phyloP scores from a whole-genome alignment of 1,284 basidiomycete genomes.

The Tylopilus orsonianus region DNA sequence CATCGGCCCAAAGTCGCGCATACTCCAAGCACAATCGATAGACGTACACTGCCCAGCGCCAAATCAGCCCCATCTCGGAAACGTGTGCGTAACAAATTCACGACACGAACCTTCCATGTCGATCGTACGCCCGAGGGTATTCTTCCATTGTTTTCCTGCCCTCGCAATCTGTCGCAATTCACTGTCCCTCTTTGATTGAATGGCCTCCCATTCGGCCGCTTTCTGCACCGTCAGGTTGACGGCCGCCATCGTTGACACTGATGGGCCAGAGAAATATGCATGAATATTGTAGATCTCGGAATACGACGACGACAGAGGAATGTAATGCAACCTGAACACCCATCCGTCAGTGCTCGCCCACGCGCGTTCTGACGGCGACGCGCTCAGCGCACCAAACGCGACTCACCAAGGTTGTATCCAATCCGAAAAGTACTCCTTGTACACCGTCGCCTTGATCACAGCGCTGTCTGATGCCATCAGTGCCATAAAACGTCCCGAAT shows the following conservation, averaged over 20 bases:
- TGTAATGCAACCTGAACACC: slow-evolving; percentile 82
- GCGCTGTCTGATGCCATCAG: slow-evolving; percentile 87
- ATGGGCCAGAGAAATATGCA: slow-evolving; percentile 85
- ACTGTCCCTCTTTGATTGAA: slow-evolving; percentile 66
- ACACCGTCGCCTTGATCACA: slow-evolving; percentile 86
- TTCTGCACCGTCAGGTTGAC: slow-evolving; percentile 40
- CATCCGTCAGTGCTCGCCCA: slow-evolving; percentile 5
- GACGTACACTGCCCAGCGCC: slow-evolving; percentile 61
- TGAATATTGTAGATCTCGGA: slow-evolving; percentile 90
- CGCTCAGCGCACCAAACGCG: neutral
- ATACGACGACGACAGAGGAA: slow-evolving; percentile 85
- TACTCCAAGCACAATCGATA: slow-evolving; percentile 89
- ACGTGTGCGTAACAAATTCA: slow-evolving; percentile 2
- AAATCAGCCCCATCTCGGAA: slow-evolving; percentile 13
- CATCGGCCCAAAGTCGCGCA: slow-evolving; percentile 80
- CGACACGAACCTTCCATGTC: slow-evolving; percentile 83
- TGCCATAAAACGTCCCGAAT: slow-evolving; percentile 85
- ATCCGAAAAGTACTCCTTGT: slow-evolving; percentile 85
- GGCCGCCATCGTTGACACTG: slow-evolving; percentile 57
- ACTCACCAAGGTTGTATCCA: slow-evolving; percentile 83
- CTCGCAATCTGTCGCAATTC: slow-evolving; percentile 79
- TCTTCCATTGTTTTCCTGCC: slow-evolving; percentile 89
- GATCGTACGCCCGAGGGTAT: slow-evolving; percentile 71
- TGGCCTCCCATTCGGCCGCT: slow-evolving; percentile 31
- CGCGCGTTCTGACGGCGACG: too few relatives aligned